phyloP scores from a whole-genome alignment of 805 yeast genomes.

The Saccharomycopsis babjevae region DNA sequence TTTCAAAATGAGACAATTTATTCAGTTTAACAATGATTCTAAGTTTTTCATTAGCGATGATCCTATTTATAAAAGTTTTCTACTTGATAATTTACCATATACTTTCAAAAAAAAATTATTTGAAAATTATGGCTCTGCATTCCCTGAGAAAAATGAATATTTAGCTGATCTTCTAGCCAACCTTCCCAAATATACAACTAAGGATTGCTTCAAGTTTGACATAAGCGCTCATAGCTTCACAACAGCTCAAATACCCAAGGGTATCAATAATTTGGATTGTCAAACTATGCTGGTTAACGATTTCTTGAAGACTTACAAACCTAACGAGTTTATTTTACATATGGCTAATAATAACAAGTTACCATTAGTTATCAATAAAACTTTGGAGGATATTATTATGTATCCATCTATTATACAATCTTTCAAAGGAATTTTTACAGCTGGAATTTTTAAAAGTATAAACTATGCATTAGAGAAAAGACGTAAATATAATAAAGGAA shows the following conservation, averaged over 20 bases:
- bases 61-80: slow-evolving; percentile 31
- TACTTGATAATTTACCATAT: slow-evolving; percentile 38
- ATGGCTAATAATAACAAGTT: slow-evolving; percentile 37
- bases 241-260: neutral
- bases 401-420: slow-evolving; percentile 69
- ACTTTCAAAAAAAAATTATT: slow-evolving; percentile 36
- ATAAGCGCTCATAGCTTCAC: neutral
- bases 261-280: neutral
- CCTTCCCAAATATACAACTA: neutral
- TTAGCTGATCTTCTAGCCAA: neutral
- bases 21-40: slow-evolving; percentile 13
- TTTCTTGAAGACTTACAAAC: slow-evolving; percentile 1
- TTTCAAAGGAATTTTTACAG: slow-evolving; percentile 75
- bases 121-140: slow-evolving; percentile 6
- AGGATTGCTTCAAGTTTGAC: neutral
- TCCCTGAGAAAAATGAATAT: neutral
- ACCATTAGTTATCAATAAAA: slow-evolving; percentile 26
- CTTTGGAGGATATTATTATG: slow-evolving; percentile 47
- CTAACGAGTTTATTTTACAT: slow-evolving; percentile 28
- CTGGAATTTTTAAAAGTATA: slow-evolving; percentile 64
- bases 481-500: slow-evolving; percentile 22
- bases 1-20: slow-evolving; percentile 28
- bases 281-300: slow-evolving; percentile 7
- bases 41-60: slow-evolving; percentile 28
- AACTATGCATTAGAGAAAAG: slow-evolving; percentile 71